A percentile compares a stretch with the other conserved stretches of the same genome.
Conservation (phyloP, 345 rosid genomes). For the rapeseed (Brassica napus) region Da-Ae NC_063449.1:46332501-46333000, state of each 20-base stretch:
- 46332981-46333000: too few relatives aligned
- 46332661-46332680: not conserved
- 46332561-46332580: slow-evolving; percentile 45
- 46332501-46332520: slow-evolving; percentile 21
- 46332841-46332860: too few relatives aligned
- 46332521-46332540: slow-evolving; percentile 35
- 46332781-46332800: not conserved
- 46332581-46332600: slow-evolving; percentile 39
- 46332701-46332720: not conserved
- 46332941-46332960: too few relatives aligned
- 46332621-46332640: slow-evolving; percentile 35
- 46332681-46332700: not conserved
- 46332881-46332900: too few relatives aligned
- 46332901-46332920: too few relatives aligned
- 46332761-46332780: not conserved
- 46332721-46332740: not conserved
- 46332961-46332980: too few relatives aligned
- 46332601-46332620: slow-evolving; percentile 42
- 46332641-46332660: slow-evolving; percentile 32
- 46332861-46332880: too few relatives aligned
- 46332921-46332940: too few relatives aligned
- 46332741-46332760: not conserved
- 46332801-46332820: too few relatives aligned
- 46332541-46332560: slow-evolving; percentile 42
- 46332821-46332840: too few relatives aligned